Evolutionary conservation across 2,329 filamentous ascomycete genomes (phyloP).

Genomic region (Xylaria sp.): DNA sequence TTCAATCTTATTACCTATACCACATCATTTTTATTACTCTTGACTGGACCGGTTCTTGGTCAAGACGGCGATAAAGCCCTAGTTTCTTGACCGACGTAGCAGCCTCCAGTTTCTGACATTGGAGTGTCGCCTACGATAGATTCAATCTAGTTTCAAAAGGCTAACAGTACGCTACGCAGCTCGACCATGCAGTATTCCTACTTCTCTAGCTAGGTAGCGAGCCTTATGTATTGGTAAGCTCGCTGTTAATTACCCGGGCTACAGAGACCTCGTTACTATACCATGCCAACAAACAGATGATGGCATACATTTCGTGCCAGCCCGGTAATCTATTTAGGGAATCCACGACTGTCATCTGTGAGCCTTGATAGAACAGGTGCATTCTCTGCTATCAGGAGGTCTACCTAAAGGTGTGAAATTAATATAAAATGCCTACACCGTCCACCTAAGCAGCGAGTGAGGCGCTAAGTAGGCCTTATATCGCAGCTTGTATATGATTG

Average conservation of each 20-base stretch:
- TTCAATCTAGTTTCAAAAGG: background rate
- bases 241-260: background rate
- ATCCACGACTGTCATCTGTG: conserved; percentile 7
- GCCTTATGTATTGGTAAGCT: conserved; percentile 5
- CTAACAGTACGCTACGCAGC: background rate
- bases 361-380: background rate
- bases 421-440: conserved; percentile 27
- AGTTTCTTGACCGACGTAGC: background rate
- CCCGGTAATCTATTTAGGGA: background rate
- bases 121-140: background rate
- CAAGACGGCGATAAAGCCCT: background rate
- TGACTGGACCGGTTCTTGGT: too few relatives aligned
- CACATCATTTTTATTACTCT: background rate
- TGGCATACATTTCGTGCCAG: background rate
- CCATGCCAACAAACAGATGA: background rate
- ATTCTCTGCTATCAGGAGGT: conserved; percentile 10
- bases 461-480: background rate
- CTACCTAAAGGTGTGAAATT: conserved; percentile 24
- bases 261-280: background rate
- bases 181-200: background rate
- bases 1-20: conserved; percentile 4
- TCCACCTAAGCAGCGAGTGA: background rate
- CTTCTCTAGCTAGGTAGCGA: background rate
- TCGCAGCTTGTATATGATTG: background rate
- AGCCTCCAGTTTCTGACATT: background rate